Conservation (phyloP, 306 rosid genomes). For the Comarum palustre region DNA sequence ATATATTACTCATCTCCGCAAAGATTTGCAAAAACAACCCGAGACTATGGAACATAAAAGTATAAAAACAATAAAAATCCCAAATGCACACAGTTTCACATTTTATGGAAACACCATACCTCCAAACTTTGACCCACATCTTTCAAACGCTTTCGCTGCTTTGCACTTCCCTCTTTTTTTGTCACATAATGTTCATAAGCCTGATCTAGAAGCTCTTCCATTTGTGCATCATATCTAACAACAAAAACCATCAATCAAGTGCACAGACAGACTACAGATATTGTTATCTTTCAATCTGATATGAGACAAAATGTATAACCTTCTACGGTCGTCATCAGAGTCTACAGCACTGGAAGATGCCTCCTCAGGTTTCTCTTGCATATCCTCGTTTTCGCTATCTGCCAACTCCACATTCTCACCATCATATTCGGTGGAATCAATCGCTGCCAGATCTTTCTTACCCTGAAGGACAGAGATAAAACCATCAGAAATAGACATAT, state of each 20-base stretch:
- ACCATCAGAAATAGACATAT: conserved; percentile 4
- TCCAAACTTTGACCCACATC: conserved; percentile 55
- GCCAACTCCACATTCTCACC: conserved; percentile 45
- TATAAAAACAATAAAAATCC: background rate
- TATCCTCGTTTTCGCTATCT: conserved; percentile 51
- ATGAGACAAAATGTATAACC: conserved; percentile 44
- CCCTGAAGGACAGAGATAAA: conserved; percentile 46
- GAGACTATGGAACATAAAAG: background rate
- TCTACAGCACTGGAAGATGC: conserved; percentile 65
- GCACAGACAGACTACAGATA: background rate
- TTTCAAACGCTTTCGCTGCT: conserved; percentile 77
- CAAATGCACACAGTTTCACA: background rate
- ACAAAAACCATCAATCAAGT: conserved; percentile 11
- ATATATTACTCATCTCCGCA: background rate
- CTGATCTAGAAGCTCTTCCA: conserved; percentile 70
- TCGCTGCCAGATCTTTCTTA: conserved; percentile 71
- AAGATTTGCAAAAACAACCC: background rate
- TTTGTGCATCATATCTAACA: conserved; percentile 69
- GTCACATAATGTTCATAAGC: conserved; percentile 73
- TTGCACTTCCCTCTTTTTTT: conserved; percentile 73
- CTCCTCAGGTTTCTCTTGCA: conserved; percentile 30
- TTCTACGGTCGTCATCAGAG: conserved; percentile 78
- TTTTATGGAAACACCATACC: conserved; percentile 39
- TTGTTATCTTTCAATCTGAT: conserved; percentile 5
- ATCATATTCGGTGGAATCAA: conserved; percentile 70